Percentiles rank a stretch among this genome's conserved stretches.
These are phyloP conservation scores for Rhexocercosporidium sp. DNA, from an alignment of 2,329 filamentous ascomycete genomes.

Conservation along the genomic window DNA sequence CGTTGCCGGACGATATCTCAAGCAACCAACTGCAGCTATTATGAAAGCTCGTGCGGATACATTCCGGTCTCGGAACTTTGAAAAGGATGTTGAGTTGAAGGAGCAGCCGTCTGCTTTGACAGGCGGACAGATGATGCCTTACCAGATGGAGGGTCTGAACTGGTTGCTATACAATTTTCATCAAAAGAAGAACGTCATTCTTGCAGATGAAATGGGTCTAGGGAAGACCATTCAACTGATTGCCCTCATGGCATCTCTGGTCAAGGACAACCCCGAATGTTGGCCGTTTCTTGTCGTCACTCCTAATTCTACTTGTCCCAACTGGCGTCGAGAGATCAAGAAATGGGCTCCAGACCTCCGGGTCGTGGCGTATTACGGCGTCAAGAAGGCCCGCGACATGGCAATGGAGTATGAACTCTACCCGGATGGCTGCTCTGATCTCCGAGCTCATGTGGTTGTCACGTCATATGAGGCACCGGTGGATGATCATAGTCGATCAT, in stretches of 20 bases:
- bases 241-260: constrained; percentile 75
- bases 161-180: constrained; percentile 95
- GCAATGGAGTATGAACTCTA: constrained; percentile 87
- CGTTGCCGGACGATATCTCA: constrained; percentile 77
- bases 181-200: constrained; percentile 79
- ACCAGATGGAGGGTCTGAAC: constrained; percentile 91
- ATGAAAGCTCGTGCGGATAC: constrained; percentile 72
- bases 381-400: constrained; percentile 73
- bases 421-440: constrained; percentile 64
- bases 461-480: constrained; percentile 92
- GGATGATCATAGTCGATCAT: constrained; percentile 68
- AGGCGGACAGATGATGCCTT: constrained; percentile 86
- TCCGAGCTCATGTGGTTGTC: constrained; percentile 89
- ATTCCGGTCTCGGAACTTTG: constrained; percentile 71
- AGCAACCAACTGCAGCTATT: constrained; percentile 56
- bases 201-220: constrained; percentile 97
- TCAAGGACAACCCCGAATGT: constrained; percentile 69
- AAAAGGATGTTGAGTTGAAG: constrained; percentile 66
- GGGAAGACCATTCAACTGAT: constrained; percentile 97
- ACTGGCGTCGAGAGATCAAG: constrained; percentile 96
- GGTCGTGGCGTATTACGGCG: constrained; percentile 92
- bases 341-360: constrained; percentile 86
- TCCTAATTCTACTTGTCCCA: constrained; percentile 94
- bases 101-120: constrained; percentile 75
- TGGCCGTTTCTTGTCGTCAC: constrained; percentile 95